Evolutionary conservation across 805 yeast species (phyloP), one percentile per base, ranked within the genome.

Genomic region (Saturnispora ahearnii): DNA sequence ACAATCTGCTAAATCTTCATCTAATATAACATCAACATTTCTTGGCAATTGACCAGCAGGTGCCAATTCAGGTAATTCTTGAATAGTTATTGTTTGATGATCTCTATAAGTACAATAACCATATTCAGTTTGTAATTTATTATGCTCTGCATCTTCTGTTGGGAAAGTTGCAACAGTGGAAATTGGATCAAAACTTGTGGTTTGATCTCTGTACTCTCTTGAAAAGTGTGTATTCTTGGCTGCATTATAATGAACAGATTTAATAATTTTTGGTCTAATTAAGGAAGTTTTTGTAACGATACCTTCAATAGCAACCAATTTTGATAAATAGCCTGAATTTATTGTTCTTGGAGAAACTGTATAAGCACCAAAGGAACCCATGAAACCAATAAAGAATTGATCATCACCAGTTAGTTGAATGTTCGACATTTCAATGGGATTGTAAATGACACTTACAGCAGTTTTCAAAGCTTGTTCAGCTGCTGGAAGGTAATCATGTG

Each of bases 21-120:
- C 96, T 59, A 93, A 70, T n/a, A 91, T 79, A 24, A 91, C 84
- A 62, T 93, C 99, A 33, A 93, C 77, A 2, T 96, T 82, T 60
- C 98, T 76, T 33, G 99, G 99, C 55, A 93, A 73, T 69, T 91
- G 98, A 50, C 99, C 99, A 0, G 98, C 95, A 13, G 98, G 99
- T 1, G 98, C 96, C 55, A 83, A 75, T 69, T 93, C 98, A 1
- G 99, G 98, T 87, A 93, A 87, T 70, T 93, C 99, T 66, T 93
- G 99, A 34, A 93, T 84, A 0, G 96, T 79, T 34, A 93, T 77
- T 37, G 88, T 84, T 68, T 93, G 99, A 64, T 91, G 96, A 67
- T 93, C 99, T 59, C 91, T 76, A 65, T 87, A 93, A 29, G 95
- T 88, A 7, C 90, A 83, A 62, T 82, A 85, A 1, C 99, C 99